A percentile compares a stretch with the other conserved stretches of the same genome.
Evolutionary conservation across 2,329 filamentous ascomycete species (phyloP).

Genomic region (Cordyceps fumosorosea): DNA sequence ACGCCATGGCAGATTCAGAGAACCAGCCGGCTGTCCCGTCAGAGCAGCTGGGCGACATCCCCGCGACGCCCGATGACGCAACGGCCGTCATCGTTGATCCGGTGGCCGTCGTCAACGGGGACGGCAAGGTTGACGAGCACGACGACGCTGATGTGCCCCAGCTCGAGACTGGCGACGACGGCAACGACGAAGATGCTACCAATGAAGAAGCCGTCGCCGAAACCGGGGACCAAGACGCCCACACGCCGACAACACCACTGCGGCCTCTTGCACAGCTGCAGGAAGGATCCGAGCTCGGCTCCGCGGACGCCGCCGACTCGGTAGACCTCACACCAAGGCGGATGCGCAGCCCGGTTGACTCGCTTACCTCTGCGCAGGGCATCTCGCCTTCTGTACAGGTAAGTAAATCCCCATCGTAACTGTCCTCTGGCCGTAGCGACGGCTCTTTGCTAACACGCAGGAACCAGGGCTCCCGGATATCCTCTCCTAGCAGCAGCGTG

Average conservation of each 20-base stretch:
- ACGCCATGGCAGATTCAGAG: conserved; percentile 12
- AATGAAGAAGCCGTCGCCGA: conserved; percentile 11
- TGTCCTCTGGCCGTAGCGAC: neutral
- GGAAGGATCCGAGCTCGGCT: conserved; percentile 22
- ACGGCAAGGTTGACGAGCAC: neutral
- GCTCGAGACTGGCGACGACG: conserved; percentile 6
- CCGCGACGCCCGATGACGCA: neutral
- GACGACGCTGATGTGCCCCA: conserved; percentile 14
- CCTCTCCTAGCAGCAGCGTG: conserved; percentile 67
- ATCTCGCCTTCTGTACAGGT: conserved; percentile 74
- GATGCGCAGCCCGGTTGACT: conserved; percentile 53
- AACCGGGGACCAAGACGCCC: neutral
- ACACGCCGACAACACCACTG: conserved; percentile 30
- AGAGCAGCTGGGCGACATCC: neutral
- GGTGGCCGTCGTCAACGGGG: neutral
- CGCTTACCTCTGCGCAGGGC: conserved; percentile 63
- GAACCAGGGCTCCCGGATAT: conserved; percentile 52
- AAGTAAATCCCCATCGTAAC: conserved; percentile 20
- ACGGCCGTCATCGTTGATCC: neutral
- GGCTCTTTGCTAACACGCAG: conserved; percentile 21
- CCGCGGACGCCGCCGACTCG: conserved; percentile 32
- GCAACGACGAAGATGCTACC: neutral
- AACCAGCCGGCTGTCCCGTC: neutral
- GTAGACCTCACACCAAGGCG: conserved; percentile 33
- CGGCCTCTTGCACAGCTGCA: conserved; percentile 27